Base-by-base conservation (phyloP, 331 rosid genomes). In the Telfairia occidentalis region DNA sequence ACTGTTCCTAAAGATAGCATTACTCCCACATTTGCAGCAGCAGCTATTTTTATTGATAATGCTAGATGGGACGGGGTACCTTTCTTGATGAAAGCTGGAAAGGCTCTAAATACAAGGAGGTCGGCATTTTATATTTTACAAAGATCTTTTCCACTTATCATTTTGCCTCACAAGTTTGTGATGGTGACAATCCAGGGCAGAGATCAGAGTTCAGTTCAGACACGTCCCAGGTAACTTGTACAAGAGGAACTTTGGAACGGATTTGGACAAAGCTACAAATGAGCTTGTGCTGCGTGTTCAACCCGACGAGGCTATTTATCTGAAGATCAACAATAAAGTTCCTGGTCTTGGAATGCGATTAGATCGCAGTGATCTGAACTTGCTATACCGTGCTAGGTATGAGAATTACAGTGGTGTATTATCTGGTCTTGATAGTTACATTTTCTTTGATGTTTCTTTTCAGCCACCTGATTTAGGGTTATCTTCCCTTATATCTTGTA, bases 31-130 rank as follows among this genome's bases (percentile, higher is more conserved):
- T 94, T 94, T 86, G 98, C 98, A 2, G 97, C 98, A 7, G 95
- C 96, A 2, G 95, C 97, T 37, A 92, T 94, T 80, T 94, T 94
- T 76, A 86, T 94, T 28, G 71, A 86, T 85, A 94, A 94, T 81
- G 98, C 96, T 40, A 87, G 98, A 87, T 94, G 98, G 98, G 98
- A 94, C 78, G 97, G 97, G 23, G 97, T 94, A 81, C 98, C 98
- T 67, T 91, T 94, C 83, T 89, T 94, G 58, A 90, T 94, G 98
- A 94, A 89, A 86, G 97, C 97, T 38, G 97, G 97, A 80, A 94
- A 94, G 87, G 98, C 98, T 74, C 96, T 91, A 61, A 87, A 94
- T 81, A 94, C 97, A n/a, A 94, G 81, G 81, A 84, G 88, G 98
- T 89, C 82, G 28, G 71, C 13, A 16, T 46, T 70, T 70, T 12